Evolutionary conservation across 208 protist species (phyloP).

Genomic region (Leishmania turanica): DNA sequence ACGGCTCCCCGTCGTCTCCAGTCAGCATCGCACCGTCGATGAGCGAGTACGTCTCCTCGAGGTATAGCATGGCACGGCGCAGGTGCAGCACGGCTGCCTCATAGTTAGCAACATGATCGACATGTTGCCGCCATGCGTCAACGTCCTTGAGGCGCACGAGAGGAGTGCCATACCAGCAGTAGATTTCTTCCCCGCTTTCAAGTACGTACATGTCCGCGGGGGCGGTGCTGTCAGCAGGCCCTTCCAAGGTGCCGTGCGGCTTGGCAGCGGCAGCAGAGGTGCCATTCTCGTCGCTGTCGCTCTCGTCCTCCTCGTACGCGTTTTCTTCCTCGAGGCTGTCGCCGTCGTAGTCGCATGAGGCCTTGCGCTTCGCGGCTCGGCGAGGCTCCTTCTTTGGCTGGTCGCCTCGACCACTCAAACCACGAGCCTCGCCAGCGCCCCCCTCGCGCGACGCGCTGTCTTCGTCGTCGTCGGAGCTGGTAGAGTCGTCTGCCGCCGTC

Average conservation of each 20-base stretch:
- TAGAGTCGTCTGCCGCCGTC: not conserved
- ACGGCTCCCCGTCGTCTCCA: conserved; percentile 31
- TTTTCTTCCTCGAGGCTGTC: conserved; percentile 26
- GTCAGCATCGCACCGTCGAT: conserved; percentile 51
- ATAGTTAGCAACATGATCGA: conserved; percentile 48
- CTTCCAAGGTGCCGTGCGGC: conserved; percentile 47
- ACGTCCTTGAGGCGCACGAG: conserved; percentile 55
- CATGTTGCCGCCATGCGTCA: conserved; percentile 39
- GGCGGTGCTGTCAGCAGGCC: conserved; percentile 10
- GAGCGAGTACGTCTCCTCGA: conserved; percentile 87
- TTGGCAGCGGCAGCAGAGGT: not conserved
- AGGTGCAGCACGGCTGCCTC: conserved; percentile 71
- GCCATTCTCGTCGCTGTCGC: conserved; percentile 6
- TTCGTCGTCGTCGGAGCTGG: conserved; percentile 8
- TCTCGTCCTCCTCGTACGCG: conserved; percentile 14
- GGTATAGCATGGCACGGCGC: conserved; percentile 84
- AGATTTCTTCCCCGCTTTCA: conserved; percentile 59
- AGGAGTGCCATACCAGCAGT: conserved; percentile 71
- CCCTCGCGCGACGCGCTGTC: conserved; percentile 2
- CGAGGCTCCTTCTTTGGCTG: conserved; percentile 2
- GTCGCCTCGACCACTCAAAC: not conserved
- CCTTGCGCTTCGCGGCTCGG: not conserved
- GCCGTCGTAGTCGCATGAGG: conserved; percentile 6
- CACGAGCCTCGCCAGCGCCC: not conserved
- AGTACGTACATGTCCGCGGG: conserved; percentile 43